These are phyloP conservation scores for Xylariaceae sp. DNA, from an alignment of 2,329 filamentous ascomycete species.

Conservation along the genomic window DNA sequence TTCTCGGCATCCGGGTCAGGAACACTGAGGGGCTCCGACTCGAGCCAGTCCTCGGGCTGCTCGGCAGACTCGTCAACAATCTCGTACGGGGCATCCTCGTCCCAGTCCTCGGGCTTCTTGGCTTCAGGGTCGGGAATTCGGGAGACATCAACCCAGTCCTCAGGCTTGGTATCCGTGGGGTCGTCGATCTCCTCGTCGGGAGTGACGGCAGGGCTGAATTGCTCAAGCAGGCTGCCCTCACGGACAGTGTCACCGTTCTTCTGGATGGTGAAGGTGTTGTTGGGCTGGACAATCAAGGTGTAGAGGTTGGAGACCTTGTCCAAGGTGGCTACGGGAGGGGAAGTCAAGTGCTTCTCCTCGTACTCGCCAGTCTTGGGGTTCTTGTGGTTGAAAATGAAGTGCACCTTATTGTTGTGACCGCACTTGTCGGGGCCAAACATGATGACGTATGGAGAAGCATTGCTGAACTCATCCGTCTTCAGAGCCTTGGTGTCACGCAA, in stretches of 20 bases:
- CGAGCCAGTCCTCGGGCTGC: constrained; percentile 94
- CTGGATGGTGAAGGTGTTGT: constrained; percentile 92
- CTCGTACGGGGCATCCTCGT: constrained; percentile 96
- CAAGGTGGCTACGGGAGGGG: constrained; percentile 80
- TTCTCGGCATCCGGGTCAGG: constrained; percentile 94
- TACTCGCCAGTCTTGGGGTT: constrained; percentile 99
- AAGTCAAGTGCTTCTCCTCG: constrained; percentile 96
- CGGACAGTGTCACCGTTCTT: constrained; percentile 88
- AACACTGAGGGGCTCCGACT: constrained; percentile 76
- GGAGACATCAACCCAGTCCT: constrained; percentile 91
- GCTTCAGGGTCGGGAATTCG: constrained; percentile 90
- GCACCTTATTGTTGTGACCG: constrained; percentile 96
- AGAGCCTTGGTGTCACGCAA: constrained; percentile 97
- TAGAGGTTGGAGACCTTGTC: constrained; percentile 92
- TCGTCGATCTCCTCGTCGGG: constrained; percentile 94
- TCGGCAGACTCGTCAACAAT: constrained; percentile 90
- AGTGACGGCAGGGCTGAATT: constrained; percentile 93
- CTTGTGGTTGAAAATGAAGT: constrained; percentile 99
- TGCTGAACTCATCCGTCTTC: constrained; percentile 96
- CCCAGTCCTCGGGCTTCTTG: constrained; percentile 97
- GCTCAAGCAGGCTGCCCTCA: constrained; percentile 87
- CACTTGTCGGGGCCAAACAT: constrained; percentile 99
- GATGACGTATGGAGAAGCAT: constrained; percentile 95
- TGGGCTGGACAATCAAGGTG: constrained; percentile 92
- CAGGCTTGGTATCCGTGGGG: constrained; percentile 87